Base-by-base conservation (phyloP, 1,284 basidiomycete species). In the Ustilago sp. region DNA sequence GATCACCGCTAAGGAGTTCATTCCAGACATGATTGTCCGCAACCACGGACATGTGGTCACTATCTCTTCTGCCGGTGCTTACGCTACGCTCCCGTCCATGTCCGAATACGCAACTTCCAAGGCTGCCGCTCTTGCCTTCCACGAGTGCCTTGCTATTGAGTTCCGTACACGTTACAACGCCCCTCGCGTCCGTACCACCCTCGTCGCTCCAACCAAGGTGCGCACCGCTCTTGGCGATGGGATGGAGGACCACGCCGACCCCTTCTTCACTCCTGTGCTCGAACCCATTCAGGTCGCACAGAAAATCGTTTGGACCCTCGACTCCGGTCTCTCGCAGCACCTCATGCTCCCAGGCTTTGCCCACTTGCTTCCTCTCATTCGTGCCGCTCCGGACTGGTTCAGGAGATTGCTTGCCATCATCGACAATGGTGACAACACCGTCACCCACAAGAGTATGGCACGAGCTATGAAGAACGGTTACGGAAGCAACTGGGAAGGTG, bases 41-140 rank as follows among this genome's bases (percentile, higher is more conserved):
- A 86, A 86, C 63, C 84, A 85, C 74, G 84, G 84, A 13, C 83
- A 85, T 63, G 74, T 84, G 45, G 61, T 85, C 41, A 84, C 78
- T 2, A 77, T 85, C 32, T 84, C 84, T 2, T 80, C 77, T 13
- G 77, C 76, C 5, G 82, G 78, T 17, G 74, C 77, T n/a, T 84
- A 83, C 64, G 65, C 60, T 12, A 76, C 80, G 7, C 73, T 84
- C 13, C 81, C 83, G 0, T 77, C 80, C 48, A 81, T 86, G 68
- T 63, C 67, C n/a, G 76, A 82, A 45, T 85, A 85, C 63, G 74
- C 79, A 50, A 80, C 77, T 23, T 78, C 68, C 74, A 86, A 86
- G 73, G 74, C 80, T 1, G 84, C 79, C 3, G 81, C 83, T 4
- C 74, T 86, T 1, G 79, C 84, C 11, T 84, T 84, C 72, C 80